Percentiles rank a stretch among this genome's conserved stretches.
Evolutionary conservation across 169 alveolate genomes (phyloP).

Genomic region (Miamiensis avidus): DNA sequence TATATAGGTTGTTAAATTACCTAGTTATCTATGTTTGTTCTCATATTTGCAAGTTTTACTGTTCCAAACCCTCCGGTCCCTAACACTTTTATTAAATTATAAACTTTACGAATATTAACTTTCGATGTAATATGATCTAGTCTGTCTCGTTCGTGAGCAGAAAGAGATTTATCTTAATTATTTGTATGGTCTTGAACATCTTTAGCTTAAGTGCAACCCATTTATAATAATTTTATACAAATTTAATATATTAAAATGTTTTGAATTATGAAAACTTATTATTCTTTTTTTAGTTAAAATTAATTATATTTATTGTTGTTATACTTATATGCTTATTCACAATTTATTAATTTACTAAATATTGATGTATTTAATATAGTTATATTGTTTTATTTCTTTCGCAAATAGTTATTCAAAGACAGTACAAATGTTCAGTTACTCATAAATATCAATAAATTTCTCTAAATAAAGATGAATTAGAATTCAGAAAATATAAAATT

Average conservation of each 20-base stretch:
- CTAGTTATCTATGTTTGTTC: neutral
- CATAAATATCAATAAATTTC: too few species aligned
- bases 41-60: conserved; percentile 56
- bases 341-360: too few species aligned
- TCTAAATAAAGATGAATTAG: too few species aligned
- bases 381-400: too few species aligned
- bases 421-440: too few species aligned
- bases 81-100: conserved; percentile 42
- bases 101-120: conserved; percentile 49
- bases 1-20: neutral
- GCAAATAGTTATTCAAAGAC: too few species aligned
- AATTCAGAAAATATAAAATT: too few species aligned
- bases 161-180: neutral
- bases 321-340: too few species aligned
- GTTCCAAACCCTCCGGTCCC: conserved; percentile 69
- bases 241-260: too few species aligned
- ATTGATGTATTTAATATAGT: too few species aligned
- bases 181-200: neutral
- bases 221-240: neutral
- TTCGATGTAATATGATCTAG: conserved; percentile 25
- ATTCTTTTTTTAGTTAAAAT: neutral
- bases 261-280: neutral
- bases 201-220: neutral
- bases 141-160: neutral
- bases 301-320: neutral